A percentile compares a stretch with the other conserved stretches of the same genome.
Evolutionary conservation across 2,329 filamentous ascomycete genomes (phyloP).

Genomic region (Periconia sp.): DNA sequence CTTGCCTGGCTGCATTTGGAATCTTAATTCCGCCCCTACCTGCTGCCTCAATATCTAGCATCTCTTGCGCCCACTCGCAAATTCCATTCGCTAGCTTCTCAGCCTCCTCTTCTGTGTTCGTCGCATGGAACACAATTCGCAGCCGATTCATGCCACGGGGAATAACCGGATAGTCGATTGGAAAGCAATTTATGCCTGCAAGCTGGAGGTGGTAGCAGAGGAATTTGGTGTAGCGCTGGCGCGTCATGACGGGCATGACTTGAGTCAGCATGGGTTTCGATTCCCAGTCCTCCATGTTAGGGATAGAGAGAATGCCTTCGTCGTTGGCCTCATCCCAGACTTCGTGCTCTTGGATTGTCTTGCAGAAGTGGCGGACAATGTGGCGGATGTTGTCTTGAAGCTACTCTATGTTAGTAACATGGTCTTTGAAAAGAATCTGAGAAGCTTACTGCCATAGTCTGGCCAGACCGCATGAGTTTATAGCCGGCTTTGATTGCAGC

Average conservation of each 20-base stretch:
- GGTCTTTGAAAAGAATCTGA: too few species aligned
- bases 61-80: background rate
- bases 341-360: too few species aligned
- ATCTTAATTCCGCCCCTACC: background rate
- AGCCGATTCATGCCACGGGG: background rate
- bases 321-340: too few species aligned
- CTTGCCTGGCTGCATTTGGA: constrained; percentile 34
- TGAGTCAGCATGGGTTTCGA: background rate
- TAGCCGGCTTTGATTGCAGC: constrained; percentile 7
- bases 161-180: background rate
- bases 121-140: background rate
- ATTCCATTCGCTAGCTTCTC: background rate
- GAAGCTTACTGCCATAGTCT: too few species aligned
- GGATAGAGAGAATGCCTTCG: constrained; percentile 4
- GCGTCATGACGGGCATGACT: background rate
- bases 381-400: too few species aligned
- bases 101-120: background rate
- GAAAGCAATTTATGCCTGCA: background rate
- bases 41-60: background rate
- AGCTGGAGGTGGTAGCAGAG: background rate
- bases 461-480: too few species aligned
- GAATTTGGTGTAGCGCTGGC: background rate
- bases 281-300: constrained; percentile 9
- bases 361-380: too few species aligned
- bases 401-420: too few species aligned